Percentiles rank a stretch among this genome's conserved stretches.
phyloP scores from a whole-genome alignment of 805 yeast species.

The Saccharomyces jurei region DNA sequence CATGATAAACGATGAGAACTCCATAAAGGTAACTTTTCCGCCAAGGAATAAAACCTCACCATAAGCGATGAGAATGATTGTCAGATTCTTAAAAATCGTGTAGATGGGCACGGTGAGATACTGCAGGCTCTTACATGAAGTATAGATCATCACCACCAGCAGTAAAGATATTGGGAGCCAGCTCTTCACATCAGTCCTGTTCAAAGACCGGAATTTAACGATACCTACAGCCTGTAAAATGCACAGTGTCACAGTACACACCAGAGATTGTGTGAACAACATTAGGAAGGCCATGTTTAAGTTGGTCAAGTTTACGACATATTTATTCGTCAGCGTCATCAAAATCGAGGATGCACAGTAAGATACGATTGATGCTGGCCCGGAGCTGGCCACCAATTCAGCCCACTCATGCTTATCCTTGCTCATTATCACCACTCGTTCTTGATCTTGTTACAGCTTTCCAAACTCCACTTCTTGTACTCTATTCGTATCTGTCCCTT shows the following conservation, averaged over 20 bases:
- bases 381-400: constrained; percentile 36
- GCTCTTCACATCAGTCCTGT: constrained; percentile 81
- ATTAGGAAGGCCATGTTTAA: constrained; percentile 81
- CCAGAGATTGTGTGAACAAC: constrained; percentile 79
- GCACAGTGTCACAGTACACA: constrained; percentile 68
- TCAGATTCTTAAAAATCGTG: constrained; percentile 95
- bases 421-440: constrained; percentile 8
- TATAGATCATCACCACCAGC: constrained; percentile 89
- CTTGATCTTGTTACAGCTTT: neutral
- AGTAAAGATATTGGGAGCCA: constrained; percentile 92
- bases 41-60: constrained; percentile 98
- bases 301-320: constrained; percentile 66
- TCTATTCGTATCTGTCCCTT: neutral
- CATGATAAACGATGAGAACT: constrained; percentile 75
- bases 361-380: constrained; percentile 59
- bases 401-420: constrained; percentile 15
- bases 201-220: constrained; percentile 80
- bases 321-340: constrained; percentile 97
- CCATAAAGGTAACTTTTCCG: constrained; percentile 83
- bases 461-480: neutral
- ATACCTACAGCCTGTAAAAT: constrained; percentile 65
- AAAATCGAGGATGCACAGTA: constrained; percentile 92
- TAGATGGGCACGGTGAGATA: constrained; percentile 88
- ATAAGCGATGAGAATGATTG: constrained; percentile 92
- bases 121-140: constrained; percentile 91